Base-by-base conservation (phyloP, 345 rosid species). In the Populus deltoides region DNA sequence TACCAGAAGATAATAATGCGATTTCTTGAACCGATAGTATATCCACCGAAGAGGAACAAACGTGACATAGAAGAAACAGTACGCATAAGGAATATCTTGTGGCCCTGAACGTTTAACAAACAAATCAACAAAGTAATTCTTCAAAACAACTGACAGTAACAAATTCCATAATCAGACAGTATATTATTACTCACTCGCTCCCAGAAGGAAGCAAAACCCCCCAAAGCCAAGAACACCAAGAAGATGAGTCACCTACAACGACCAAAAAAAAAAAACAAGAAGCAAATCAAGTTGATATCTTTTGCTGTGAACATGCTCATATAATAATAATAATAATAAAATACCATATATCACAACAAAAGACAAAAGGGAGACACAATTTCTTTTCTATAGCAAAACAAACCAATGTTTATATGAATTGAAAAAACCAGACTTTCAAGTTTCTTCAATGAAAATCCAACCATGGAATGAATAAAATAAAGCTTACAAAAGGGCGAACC, bases 41-140 rank as follows among this genome's bases (percentile, higher is more conserved):
- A 95, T 92, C 99, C 99, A 95, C 65, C 99, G 89, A 45, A 92
- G 96, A 81, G 99, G 99, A 76, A 95, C 99, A 81, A 95, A 95
- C 70, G 68, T 86, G 41, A 95, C 72, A 81, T 87, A 95, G 86
- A 95, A 92, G 45, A 93, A 75, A 81, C 98, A 95, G 68, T 93
- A 95, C 27, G 92, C 93, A 53, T 92, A 87, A 72, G 94, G 98
- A 72, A 91, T 85, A 77, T 93, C 94, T 35, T 93, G 97, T 9
- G 99, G 98, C 77, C 99, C 98, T 93, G 91, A 70, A 78, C 72
- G 79, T 71, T 65, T 11, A 68, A 72, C 39, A 75, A 77, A 57
- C 67, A 82, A 69, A 51, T 74, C 38, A 62, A 75, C 8, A 35
- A 62, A 75, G 63, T 10, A 74, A 61, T 67, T 74, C 11, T 66